Evolutionary conservation across 1,284 basidiomycete species (phyloP), one percentile per base, ranked within the genome.

Genomic region (Athelia sp.): DNA sequence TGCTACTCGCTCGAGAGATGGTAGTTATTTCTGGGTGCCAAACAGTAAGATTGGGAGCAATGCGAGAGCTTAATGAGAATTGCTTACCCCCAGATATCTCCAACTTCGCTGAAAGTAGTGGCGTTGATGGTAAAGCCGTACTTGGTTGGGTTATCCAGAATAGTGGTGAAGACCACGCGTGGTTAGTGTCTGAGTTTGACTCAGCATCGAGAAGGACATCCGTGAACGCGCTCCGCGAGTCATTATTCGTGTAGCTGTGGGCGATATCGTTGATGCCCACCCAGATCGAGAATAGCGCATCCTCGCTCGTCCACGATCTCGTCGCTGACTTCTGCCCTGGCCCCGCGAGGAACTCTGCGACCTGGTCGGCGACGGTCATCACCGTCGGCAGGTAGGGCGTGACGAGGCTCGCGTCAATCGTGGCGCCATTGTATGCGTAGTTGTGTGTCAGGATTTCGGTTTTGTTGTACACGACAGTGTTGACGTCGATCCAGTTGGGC

Each of bases 251-350:
- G 15, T 40, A 82, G 46, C 71, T 78, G 56, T 76, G 75, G 10
- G 77, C 79, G 42, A 83, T 75, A 58, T 82, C 81, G 57, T 83
- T 82, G 54, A 82, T 76, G 0, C 81, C 81, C 48, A 83, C 81
- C 71, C 72, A 82, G 34, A 82, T 67, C 1, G 77, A 78, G 62
- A 82, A 82, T 48, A 83, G 54, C 29, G 79, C 51, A 53, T 79
- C 75, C 6, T 54, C 55, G 49, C 72, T 73, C 19, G 74, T 77
- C 80, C 80, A 82, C 1, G 76, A 75, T 6, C 26, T 29, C 6
- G 26, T 6, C 6, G 26, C 26, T 4, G 26, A 13, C 26, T 29
- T 29, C 24, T 50, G 68, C 3, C 66, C 75, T 4, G 68, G 70
- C 3, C 64, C 61, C 21, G 43, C 62, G 46, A 81, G 58, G 59